Conservation (phyloP, 2,329 filamentous ascomycete genomes). For the Aspergillus sp. region DNA sequence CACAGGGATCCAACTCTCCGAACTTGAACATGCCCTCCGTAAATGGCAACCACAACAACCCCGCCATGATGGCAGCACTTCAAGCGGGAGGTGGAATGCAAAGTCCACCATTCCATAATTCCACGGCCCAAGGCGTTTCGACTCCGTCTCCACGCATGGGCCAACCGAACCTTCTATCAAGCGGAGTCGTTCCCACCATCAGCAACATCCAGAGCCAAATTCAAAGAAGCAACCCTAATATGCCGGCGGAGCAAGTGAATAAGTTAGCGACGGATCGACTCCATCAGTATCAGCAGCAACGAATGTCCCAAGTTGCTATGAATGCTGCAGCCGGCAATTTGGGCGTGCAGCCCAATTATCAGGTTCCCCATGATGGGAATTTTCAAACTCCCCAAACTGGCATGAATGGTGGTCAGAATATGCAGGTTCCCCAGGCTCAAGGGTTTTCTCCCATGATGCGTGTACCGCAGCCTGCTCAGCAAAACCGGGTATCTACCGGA, state of each 20-base stretch:
- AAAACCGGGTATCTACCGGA: constrained; percentile 38
- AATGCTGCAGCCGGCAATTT: constrained; percentile 52
- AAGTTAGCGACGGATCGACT: constrained; percentile 54
- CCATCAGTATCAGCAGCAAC: constrained; percentile 47
- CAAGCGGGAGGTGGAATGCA: constrained; percentile 44
- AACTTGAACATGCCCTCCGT: constrained; percentile 45
- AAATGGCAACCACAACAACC: constrained; percentile 41
- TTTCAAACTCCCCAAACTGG: constrained; percentile 35
- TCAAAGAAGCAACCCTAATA: constrained; percentile 51
- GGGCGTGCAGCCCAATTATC: constrained; percentile 41
- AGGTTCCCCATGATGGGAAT: constrained; percentile 40
- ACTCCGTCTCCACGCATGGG: constrained; percentile 49
- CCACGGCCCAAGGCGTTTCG: constrained; percentile 40
- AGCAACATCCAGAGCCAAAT: constrained; percentile 55
- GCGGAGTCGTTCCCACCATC: constrained; percentile 55
- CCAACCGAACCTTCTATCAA: constrained; percentile 52
- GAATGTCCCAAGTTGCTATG: constrained; percentile 53
- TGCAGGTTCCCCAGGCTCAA: constrained; percentile 50
- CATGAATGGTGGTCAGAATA: constrained; percentile 36
- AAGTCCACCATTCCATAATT: constrained; percentile 45
- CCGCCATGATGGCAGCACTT: constrained; percentile 46
- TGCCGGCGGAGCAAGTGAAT: constrained; percentile 55
- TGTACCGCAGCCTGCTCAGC: constrained; percentile 49
- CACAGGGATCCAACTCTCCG: constrained; percentile 46
- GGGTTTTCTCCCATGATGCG: constrained; percentile 56